Conservation (phyloP, 805 yeast species). For the Lachancea quebecensis region DNA sequence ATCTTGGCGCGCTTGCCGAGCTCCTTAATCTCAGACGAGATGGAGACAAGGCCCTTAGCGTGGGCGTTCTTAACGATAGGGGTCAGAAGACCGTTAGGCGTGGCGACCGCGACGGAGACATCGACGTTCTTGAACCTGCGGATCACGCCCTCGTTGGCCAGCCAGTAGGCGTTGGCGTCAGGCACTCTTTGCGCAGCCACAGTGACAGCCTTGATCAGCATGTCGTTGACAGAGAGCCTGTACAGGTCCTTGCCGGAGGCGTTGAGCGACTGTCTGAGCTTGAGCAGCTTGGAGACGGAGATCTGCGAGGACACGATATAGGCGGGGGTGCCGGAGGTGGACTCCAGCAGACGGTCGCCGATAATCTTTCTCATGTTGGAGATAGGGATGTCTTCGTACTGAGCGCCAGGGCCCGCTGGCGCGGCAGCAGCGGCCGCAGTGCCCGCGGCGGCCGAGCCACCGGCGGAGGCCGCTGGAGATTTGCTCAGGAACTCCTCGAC, state of each 20-base stretch:
- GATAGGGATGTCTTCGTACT: slow-evolving; percentile 78
- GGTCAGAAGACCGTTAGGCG: slow-evolving; percentile 94
- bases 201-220: slow-evolving; percentile 90
- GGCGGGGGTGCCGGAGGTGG: slow-evolving; percentile 83
- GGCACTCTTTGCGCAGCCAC: slow-evolving; percentile 87
- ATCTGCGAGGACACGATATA: slow-evolving; percentile 85
- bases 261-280: slow-evolving; percentile 86
- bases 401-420: slow-evolving; percentile 38
- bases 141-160: slow-evolving; percentile 80
- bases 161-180: slow-evolving; percentile 89
- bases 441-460: too few relatives aligned
- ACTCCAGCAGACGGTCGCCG: slow-evolving; percentile 78
- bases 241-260: slow-evolving; percentile 77
- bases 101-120: slow-evolving; percentile 97
- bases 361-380: slow-evolving; percentile 91
- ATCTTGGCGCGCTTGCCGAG: slow-evolving; percentile 94
- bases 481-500: slow-evolving; percentile 59
- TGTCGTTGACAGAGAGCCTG: slow-evolving; percentile 89
- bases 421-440: slow-evolving; percentile 32
- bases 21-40: slow-evolving; percentile 81
- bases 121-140: slow-evolving; percentile 90
- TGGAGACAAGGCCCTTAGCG: slow-evolving; percentile 73
- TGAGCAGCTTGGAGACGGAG: slow-evolving; percentile 82
- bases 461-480: slow-evolving; percentile 28
- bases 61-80: slow-evolving; percentile 91